phyloP scores from a whole-genome alignment of 306 rosid species.

The Hippophae rhamnoides region DNA sequence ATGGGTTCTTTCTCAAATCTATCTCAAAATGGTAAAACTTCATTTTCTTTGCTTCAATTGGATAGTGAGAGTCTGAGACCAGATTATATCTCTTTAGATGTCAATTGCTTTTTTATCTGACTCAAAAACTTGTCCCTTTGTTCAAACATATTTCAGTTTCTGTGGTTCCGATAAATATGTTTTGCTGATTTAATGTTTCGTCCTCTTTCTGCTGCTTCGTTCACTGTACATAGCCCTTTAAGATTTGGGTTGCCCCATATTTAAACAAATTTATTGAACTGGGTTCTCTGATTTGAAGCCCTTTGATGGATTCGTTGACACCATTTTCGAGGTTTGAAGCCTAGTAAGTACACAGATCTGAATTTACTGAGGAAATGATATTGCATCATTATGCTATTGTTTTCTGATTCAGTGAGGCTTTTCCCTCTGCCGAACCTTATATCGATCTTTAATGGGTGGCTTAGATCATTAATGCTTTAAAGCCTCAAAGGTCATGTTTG shows the following conservation, averaged over 20 bases:
- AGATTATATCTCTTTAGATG: slow-evolving; percentile 1
- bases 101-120: neutral
- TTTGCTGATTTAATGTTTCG: neutral
- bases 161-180: neutral
- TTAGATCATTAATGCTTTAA: slow-evolving; percentile 24
- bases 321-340: slow-evolving; percentile 31
- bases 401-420: slow-evolving; percentile 12
- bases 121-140: slow-evolving; percentile 14
- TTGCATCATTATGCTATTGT: neutral
- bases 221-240: neutral
- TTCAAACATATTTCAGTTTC: slow-evolving; percentile 11
- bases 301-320: slow-evolving; percentile 25
- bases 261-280: slow-evolving; percentile 22
- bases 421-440: too few species aligned
- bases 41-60: slow-evolving; percentile 8
- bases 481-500: slow-evolving; percentile 9
- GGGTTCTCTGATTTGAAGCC: slow-evolving; percentile 35
- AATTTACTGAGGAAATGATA: slow-evolving; percentile 23
- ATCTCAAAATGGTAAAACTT: slow-evolving; percentile 15
- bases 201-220: slow-evolving; percentile 4
- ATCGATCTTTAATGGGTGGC: too few species aligned
- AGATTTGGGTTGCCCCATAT: slow-evolving; percentile 20
- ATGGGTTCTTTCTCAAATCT: slow-evolving; percentile 14
- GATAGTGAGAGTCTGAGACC: neutral
- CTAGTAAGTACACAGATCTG: slow-evolving; percentile 71